Evolutionary conservation across 208 protist genomes (phyloP).

Genomic region (Acanthamoeba quina): DNA sequence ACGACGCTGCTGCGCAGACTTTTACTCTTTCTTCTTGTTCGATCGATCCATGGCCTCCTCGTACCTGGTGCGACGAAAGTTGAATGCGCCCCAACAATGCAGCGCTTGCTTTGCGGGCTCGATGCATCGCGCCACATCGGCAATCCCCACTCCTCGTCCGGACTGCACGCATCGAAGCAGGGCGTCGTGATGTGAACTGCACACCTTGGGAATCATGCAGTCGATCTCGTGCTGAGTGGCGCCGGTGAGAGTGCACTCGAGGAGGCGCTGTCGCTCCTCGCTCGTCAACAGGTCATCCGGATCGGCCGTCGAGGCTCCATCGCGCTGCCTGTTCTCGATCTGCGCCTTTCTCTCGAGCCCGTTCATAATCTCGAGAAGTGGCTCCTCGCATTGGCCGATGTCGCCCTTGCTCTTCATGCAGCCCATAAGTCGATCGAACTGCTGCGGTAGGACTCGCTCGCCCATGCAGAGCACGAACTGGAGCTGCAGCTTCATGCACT

Average conservation of each 20-base stretch:
- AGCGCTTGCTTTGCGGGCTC: conserved; percentile 45
- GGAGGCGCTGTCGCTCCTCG: not conserved
- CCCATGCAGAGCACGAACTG: conserved; percentile 44
- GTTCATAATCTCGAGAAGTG: not conserved
- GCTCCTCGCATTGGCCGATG: conserved; percentile 10
- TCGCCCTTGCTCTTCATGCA: conserved; percentile 16
- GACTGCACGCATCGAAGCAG: not conserved
- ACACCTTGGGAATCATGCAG: conserved; percentile 55
- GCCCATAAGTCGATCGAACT: not conserved
- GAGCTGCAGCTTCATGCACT: conserved; percentile 14
- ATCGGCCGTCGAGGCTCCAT: not conserved
- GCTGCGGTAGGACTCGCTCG: not conserved
- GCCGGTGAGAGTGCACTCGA: conserved; percentile 6
- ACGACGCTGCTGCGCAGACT: too few species aligned
- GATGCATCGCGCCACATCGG: not conserved
- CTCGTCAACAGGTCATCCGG: not conserved
- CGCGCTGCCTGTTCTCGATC: conserved; percentile 14
- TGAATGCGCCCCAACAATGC: conserved; percentile 50
- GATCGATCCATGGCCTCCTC: not conserved
- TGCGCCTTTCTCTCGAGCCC: conserved; percentile 6
- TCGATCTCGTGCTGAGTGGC: conserved; percentile 35
- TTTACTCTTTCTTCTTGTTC: too few species aligned
- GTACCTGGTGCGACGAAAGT: not conserved
- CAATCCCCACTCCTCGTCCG: not conserved
- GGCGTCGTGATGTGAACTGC: not conserved